Evolutionary conservation across 2,329 filamentous ascomycete species (phyloP).

Genomic region (Arthrocladium fulminans): DNA sequence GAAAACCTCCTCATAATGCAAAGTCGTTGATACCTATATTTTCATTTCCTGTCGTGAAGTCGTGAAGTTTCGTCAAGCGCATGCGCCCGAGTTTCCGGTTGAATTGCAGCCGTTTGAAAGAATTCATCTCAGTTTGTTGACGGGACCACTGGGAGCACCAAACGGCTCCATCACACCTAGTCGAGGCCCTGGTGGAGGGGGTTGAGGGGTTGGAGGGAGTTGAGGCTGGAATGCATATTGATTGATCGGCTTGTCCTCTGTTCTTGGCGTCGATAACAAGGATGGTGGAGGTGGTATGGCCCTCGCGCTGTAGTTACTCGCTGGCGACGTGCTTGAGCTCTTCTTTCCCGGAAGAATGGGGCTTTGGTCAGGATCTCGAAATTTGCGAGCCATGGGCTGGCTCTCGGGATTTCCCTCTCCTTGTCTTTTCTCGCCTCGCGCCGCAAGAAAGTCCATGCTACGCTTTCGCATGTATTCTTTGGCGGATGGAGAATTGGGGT

Average conservation of each 20-base stretch:
- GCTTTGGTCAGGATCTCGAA: constrained; percentile 6
- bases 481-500: constrained; percentile 19
- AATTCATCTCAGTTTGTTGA: constrained; percentile 4
- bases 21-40: too few species aligned
- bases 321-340: constrained; percentile 5
- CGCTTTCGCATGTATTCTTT: constrained; percentile 12
- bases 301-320: constrained; percentile 5
- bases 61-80: too few species aligned
- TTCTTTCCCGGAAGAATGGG: not conserved
- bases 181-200: not conserved
- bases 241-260: not conserved
- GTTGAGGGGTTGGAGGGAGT: not conserved
- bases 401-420: not conserved
- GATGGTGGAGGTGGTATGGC: not conserved
- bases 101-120: too few species aligned
- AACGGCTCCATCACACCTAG: constrained; percentile 3
- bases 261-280: not conserved
- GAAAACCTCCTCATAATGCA: too few species aligned
- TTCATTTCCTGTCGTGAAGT: too few species aligned
- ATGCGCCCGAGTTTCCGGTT: too few species aligned
- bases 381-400: not conserved
- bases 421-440: constrained; percentile 1
- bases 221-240: not conserved
- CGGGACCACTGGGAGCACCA: constrained; percentile 6
- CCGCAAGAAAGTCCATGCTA: constrained; percentile 8